Percentiles rank a stretch among this genome's conserved stretches.
Conservation (phyloP, 768 basidiomycete genomes). For the Leccinum ochraceum region DNA sequence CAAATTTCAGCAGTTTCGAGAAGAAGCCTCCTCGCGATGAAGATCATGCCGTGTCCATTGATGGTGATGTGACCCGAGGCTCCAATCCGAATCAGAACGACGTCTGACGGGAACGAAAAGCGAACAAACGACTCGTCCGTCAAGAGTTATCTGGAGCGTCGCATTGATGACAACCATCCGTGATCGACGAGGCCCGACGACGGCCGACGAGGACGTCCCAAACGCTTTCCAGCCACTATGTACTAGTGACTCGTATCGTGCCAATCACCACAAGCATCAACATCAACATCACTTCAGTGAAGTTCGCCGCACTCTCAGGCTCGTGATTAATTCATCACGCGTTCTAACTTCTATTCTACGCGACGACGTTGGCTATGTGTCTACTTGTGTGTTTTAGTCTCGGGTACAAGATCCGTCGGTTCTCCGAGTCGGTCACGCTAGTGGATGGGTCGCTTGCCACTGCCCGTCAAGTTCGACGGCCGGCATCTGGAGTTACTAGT, state of each 20-base stretch:
- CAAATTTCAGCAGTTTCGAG: neutral
- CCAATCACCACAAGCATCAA: neutral
- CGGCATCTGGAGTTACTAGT: neutral
- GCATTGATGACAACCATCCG: neutral
- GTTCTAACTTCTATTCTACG: neutral
- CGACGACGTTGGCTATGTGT: neutral
- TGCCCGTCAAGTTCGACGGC: neutral
- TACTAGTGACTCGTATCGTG: too few species aligned
- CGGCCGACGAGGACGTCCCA: neutral
- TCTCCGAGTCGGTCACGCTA: neutral
- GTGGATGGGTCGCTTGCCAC: neutral
- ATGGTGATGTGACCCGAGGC: neutral
- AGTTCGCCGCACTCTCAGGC: neutral
- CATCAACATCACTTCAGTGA: neutral
- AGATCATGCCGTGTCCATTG: neutral
- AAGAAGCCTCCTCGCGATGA: neutral
- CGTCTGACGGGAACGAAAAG: neutral
- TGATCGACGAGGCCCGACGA: neutral
- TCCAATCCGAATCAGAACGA: neutral
- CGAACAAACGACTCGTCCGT: neutral
- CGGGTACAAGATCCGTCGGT: neutral
- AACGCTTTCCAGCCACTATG: neutral
- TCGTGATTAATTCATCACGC: neutral
- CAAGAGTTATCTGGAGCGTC: neutral
- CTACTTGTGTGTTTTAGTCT: neutral